Evolutionary conservation across 2,329 filamentous ascomycete species (phyloP).

Genomic region (Ascochyta clinopodiicola): DNA sequence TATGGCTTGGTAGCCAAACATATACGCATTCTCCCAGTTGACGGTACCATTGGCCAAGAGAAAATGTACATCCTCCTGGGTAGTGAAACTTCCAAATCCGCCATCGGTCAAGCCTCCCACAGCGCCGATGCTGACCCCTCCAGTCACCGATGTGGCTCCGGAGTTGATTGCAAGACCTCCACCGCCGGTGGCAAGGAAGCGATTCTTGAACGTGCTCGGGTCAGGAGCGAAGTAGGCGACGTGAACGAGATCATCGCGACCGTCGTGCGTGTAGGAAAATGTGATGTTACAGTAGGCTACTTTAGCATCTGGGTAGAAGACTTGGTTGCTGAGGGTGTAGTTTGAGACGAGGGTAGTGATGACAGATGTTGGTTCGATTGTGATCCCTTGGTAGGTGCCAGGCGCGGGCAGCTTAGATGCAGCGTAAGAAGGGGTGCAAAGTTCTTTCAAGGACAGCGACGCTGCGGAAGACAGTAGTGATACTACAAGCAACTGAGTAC

Average conservation of each 20-base stretch:
- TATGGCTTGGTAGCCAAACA: slow-evolving; percentile 60
- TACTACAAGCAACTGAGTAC: background rate
- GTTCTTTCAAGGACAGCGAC: background rate
- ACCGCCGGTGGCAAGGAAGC: slow-evolving; percentile 55
- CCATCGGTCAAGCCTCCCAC: slow-evolving; percentile 55
- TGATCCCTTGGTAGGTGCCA: background rate
- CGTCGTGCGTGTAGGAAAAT: slow-evolving; percentile 54
- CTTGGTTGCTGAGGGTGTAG: background rate
- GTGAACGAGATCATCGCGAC: slow-evolving; percentile 22
- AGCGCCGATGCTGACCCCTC: slow-evolving; percentile 29
- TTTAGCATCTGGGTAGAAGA: background rate
- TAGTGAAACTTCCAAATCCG: slow-evolving; percentile 57
- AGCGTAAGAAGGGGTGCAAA: background rate
- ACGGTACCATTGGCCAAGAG: slow-evolving; percentile 54
- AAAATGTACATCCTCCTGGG: slow-evolving; percentile 41
- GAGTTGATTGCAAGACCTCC: slow-evolving; percentile 51
- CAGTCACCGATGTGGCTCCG: slow-evolving; percentile 27
- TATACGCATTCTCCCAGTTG: slow-evolving; percentile 58
- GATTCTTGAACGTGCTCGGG: slow-evolving; percentile 53
- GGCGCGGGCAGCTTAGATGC: background rate
- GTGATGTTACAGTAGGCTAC: slow-evolving; percentile 54
- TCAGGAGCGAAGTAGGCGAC: slow-evolving; percentile 52
- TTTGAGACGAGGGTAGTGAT: background rate
- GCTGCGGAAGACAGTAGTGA: background rate
- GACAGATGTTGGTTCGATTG: background rate